Conservation (phyloP, 306 rosid genomes). For the Malus asiatica region DNA sequence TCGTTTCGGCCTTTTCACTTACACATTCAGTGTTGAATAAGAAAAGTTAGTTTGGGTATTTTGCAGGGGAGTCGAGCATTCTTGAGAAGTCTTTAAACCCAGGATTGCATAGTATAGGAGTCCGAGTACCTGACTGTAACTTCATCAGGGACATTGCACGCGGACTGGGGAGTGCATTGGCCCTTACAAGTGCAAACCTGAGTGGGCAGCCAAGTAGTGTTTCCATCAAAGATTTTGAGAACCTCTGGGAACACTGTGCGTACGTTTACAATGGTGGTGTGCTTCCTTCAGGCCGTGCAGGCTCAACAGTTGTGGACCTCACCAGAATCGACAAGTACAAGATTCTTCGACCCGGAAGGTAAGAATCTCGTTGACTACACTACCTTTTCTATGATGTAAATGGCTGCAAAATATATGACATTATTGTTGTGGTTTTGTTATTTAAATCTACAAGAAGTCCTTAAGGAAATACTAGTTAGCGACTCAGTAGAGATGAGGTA, state of each 20-base stretch:
- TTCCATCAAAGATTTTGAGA: constrained; percentile 63
- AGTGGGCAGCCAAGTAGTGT: constrained; percentile 91
- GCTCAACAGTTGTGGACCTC: constrained; percentile 86
- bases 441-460: neutral
- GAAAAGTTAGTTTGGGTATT: constrained; percentile 19
- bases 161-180: constrained; percentile 65
- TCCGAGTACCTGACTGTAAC: constrained; percentile 80
- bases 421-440: neutral
- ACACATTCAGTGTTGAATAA: neutral
- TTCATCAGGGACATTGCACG: constrained; percentile 71
- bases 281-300: constrained; percentile 85
- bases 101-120: constrained; percentile 77
- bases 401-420: neutral
- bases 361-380: neutral
- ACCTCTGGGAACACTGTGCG: constrained; percentile 79
- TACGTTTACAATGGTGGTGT: constrained; percentile 71
- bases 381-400: neutral
- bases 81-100: constrained; percentile 87
- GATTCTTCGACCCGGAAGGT: constrained; percentile 95
- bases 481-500: neutral
- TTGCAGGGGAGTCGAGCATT: constrained; percentile 75
- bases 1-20: neutral
- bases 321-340: constrained; percentile 52
- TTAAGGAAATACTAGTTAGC: neutral
- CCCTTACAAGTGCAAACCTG: constrained; percentile 89